Evolutionary conservation across 1,284 basidiomycete genomes (phyloP).

Genomic region (Marasmius fiardii): DNA sequence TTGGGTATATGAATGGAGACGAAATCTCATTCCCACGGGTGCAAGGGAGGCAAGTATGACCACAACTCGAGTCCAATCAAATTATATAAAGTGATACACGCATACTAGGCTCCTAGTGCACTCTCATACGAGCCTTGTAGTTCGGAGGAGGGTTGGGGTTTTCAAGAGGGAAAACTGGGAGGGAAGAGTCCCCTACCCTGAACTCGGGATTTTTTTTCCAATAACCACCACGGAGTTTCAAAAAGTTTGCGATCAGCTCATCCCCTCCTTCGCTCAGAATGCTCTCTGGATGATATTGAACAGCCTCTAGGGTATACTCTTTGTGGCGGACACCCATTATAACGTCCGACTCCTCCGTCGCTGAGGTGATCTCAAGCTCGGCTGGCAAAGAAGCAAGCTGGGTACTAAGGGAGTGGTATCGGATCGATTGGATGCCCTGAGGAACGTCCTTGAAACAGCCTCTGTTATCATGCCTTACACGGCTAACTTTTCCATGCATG

Average conservation of each 20-base stretch:
- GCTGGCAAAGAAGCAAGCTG: conserved; percentile 75
- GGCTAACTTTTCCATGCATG: conserved; percentile 95
- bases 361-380: conserved; percentile 81
- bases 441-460: conserved; percentile 88
- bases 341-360: conserved; percentile 86
- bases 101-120: too few relatives aligned
- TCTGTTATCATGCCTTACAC: conserved; percentile 83
- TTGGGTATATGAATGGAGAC: neutral
- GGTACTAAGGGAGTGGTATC: conserved; percentile 96
- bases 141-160: neutral
- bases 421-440: conserved; percentile 84
- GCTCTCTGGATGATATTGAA: conserved; percentile 98
- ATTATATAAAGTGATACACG: too few relatives aligned
- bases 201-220: conserved; percentile 86
- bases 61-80: too few relatives aligned
- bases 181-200: conserved; percentile 56
- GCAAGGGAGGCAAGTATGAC: too few relatives aligned
- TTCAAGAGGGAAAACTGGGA: conserved; percentile 63
- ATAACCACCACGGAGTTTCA: conserved; percentile 76
- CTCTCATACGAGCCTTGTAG: neutral
- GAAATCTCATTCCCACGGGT: neutral
- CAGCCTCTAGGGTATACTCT: conserved; percentile 83
- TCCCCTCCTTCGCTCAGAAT: conserved; percentile 89
- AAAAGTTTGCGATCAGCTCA: conserved; percentile 82
- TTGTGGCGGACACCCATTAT: conserved; percentile 98